A percentile compares a stretch with the other conserved stretches of the same genome.
These are phyloP conservation scores for Penicillium atrosanguineum DNA, from an alignment of 495 filamentous ascomycete species.

Conservation along the genomic window DNA sequence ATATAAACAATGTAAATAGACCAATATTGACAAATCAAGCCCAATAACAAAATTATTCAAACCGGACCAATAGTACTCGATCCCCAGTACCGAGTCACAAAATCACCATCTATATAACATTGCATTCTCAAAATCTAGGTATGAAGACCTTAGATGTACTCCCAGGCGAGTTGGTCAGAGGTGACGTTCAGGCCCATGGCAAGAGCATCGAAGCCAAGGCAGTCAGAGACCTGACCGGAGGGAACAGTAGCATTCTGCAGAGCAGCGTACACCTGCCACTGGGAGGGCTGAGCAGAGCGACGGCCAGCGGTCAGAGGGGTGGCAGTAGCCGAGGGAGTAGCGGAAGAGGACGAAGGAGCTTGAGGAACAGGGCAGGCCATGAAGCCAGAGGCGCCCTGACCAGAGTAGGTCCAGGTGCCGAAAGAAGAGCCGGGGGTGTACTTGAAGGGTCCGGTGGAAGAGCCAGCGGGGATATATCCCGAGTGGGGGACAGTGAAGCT, in stretches of 20 bases:
- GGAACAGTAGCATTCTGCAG: slow-evolving; percentile 34
- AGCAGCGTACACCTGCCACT: slow-evolving; percentile 37
- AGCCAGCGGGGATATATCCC: slow-evolving; percentile 49
- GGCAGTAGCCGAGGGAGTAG: slow-evolving; percentile 10
- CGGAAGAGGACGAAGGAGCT: neutral
- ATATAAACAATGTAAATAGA: neutral
- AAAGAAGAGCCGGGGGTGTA: slow-evolving; percentile 20
- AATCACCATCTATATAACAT: neutral
- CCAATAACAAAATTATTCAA: neutral
- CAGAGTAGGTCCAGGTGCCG: slow-evolving; percentile 25
- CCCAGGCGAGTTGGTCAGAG: slow-evolving; percentile 25
- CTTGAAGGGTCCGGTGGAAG: slow-evolving; percentile 42
- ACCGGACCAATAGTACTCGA: neutral
- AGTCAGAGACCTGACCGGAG: slow-evolving; percentile 28
- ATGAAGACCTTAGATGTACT: slow-evolving; percentile 29
- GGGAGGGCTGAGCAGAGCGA: slow-evolving; percentile 1
- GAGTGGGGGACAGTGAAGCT: slow-evolving; percentile 57
- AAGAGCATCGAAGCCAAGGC: slow-evolving; percentile 32
- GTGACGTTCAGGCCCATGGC: slow-evolving; percentile 14
- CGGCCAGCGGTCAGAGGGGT: neutral
- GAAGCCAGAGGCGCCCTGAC: slow-evolving; percentile 31
- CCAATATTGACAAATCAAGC: neutral
- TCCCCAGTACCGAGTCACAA: neutral
- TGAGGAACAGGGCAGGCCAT: slow-evolving; percentile 31
- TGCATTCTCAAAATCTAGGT: neutral